phyloP scores from a whole-genome alignment of 306 rosid genomes.

The Vicia villosa region DNA sequence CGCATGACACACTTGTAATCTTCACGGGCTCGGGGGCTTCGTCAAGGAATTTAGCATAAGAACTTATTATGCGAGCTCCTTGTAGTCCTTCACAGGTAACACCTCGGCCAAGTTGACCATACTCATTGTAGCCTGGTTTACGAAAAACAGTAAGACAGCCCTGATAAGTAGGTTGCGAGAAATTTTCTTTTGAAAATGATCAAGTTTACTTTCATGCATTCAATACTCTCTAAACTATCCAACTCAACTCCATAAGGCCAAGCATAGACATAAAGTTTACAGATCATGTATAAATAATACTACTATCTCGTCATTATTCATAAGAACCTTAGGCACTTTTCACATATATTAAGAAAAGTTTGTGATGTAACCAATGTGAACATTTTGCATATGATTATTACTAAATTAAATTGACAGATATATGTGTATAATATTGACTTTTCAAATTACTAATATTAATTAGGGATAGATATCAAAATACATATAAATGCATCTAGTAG shows the following conservation, averaged over 20 bases:
- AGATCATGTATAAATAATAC: conserved; percentile 1
- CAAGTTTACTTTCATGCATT: conserved; percentile 34
- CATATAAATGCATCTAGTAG: background rate
- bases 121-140: conserved; percentile 94
- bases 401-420: too few species aligned
- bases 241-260: conserved; percentile 24
- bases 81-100: conserved; percentile 93
- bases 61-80: conserved; percentile 73
- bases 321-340: too few species aligned
- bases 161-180: conserved; percentile 38
- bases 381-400: background rate
- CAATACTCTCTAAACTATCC: conserved; percentile 15
- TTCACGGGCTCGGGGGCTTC: conserved; percentile 93
- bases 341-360: background rate
- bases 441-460: background rate
- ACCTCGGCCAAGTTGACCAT: conserved; percentile 98
- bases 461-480: background rate
- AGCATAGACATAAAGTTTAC: background rate
- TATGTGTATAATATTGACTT: background rate
- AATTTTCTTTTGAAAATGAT: conserved; percentile 30
- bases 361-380: background rate
- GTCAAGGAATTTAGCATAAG: conserved; percentile 88
- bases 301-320: background rate
- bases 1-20: conserved; percentile 91
- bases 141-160: conserved; percentile 52